Conservation (phyloP, 805 yeast species). For the Metschnikowia amazonensis region DNA sequence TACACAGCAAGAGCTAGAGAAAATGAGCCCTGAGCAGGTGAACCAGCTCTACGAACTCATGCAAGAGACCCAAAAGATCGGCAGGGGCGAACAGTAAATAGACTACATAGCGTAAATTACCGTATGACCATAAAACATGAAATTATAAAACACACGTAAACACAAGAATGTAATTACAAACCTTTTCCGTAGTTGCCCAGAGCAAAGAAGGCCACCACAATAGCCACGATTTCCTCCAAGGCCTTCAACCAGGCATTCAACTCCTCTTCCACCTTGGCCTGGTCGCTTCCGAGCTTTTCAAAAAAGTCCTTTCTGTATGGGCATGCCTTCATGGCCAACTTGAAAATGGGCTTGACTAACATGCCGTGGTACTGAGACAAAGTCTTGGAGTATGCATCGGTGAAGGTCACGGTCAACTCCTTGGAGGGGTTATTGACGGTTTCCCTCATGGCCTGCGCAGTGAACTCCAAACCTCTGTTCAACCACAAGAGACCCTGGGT, state of each 20-base stretch:
- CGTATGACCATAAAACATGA: neutral
- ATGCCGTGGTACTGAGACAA: constrained; percentile 77
- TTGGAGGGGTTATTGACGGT: constrained; percentile 58
- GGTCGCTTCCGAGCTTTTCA: constrained; percentile 74
- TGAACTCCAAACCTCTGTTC: constrained; percentile 79
- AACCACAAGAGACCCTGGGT: constrained; percentile 92
- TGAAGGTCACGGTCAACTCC: constrained; percentile 75
- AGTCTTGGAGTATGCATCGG: constrained; percentile 79
- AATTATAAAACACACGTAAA: neutral
- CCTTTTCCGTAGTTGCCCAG: constrained; percentile 89
- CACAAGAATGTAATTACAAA: constrained; percentile 37
- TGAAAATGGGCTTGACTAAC: constrained; percentile 81
- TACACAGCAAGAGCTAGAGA: constrained; percentile 62
- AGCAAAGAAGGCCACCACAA: constrained; percentile 70
- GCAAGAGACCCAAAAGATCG: constrained; percentile 57
- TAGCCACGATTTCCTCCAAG: constrained; percentile 67
- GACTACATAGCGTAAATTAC: neutral
- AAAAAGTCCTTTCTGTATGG: constrained; percentile 87
- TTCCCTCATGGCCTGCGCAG: constrained; percentile 85
- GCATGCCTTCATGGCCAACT: constrained; percentile 92
- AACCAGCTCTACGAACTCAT: constrained; percentile 74
- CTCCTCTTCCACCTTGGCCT: constrained; percentile 61
- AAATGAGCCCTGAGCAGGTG: constrained; percentile 88
- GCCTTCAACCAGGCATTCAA: constrained; percentile 72
- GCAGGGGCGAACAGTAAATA: constrained; percentile 10